These are phyloP conservation scores for Phialophora verrucosa DNA, from an alignment of 2,329 filamentous ascomycete genomes.

Conservation along the genomic window DNA sequence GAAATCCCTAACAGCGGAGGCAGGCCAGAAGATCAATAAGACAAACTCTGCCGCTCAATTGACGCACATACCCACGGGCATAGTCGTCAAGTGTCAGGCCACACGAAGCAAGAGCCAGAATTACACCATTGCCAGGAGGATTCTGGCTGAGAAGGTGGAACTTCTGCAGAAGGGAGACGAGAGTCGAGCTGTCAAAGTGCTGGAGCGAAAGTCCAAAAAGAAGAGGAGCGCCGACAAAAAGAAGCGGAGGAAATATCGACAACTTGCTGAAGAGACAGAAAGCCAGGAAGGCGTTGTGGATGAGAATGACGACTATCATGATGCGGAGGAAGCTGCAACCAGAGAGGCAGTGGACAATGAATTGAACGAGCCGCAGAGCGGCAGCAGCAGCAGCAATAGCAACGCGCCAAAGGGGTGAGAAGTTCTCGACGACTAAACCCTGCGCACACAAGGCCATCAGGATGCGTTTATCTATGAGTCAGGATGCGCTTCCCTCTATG, in stretches of 20 bases:
- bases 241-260: slow-evolving; percentile 52
- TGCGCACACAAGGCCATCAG: neutral
- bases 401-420: neutral
- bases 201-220: slow-evolving; percentile 73
- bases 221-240: slow-evolving; percentile 54
- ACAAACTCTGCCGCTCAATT: slow-evolving; percentile 94
- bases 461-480: neutral
- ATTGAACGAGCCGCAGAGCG: neutral
- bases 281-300: slow-evolving; percentile 26
- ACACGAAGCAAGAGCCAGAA: slow-evolving; percentile 88
- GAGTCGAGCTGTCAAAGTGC: slow-evolving; percentile 82
- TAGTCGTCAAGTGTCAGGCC: slow-evolving; percentile 92
- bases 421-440: neutral
- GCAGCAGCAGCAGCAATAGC: neutral
- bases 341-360: neutral
- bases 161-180: slow-evolving; percentile 72
- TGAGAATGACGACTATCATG: slow-evolving; percentile 27
- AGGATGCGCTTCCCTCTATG: neutral
- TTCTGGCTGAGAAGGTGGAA: slow-evolving; percentile 80
- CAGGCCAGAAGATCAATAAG: slow-evolving; percentile 94
- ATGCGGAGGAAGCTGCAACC: neutral
- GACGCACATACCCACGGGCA: slow-evolving; percentile 84
- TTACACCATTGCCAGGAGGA: slow-evolving; percentile 77
- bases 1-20: neutral
- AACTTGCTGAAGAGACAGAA: slow-evolving; percentile 43